Evolutionary conservation across 768 basidiomycete species (phyloP).

Genomic region (Phanerodontia chrysosporium): DNA sequence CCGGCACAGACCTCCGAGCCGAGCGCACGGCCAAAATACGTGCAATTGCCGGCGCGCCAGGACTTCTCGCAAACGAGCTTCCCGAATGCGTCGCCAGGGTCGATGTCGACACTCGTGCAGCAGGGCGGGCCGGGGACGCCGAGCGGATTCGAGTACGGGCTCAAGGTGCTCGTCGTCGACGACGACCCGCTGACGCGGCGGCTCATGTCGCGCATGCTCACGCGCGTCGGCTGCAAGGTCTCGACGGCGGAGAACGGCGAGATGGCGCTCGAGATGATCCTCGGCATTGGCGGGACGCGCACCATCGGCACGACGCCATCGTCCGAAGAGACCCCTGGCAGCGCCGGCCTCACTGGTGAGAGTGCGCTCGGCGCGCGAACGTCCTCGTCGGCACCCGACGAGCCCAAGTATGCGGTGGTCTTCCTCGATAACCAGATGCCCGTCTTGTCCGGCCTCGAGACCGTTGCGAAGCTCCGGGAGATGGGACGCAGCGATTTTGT

Average conservation of each 20-base stretch:
- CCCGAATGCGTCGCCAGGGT: not conserved
- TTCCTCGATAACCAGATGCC: slow-evolving; percentile 83
- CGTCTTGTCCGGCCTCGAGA: slow-evolving; percentile 70
- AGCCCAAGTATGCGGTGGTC: slow-evolving; percentile 36
- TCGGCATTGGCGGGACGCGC: slow-evolving; percentile 30
- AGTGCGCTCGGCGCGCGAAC: not conserved
- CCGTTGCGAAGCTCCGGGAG: slow-evolving; percentile 59
- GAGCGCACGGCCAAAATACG: slow-evolving; percentile 13
- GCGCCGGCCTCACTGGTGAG: slow-evolving; percentile 25
- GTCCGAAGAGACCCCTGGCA: slow-evolving; percentile 29
- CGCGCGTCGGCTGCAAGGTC: slow-evolving; percentile 74
- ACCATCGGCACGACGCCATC: slow-evolving; percentile 19
- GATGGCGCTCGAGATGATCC: slow-evolving; percentile 67
- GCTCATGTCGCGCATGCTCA: slow-evolving; percentile 75
- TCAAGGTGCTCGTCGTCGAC: slow-evolving; percentile 77
- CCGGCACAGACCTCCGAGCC: slow-evolving; percentile 11
- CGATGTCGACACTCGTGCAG: not conserved
- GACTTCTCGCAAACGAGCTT: slow-evolving; percentile 8
- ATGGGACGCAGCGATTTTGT: slow-evolving; percentile 70
- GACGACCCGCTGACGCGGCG: slow-evolving; percentile 78
- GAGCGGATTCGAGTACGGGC: slow-evolving; percentile 38
- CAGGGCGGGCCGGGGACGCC: not conserved
- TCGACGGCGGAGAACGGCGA: slow-evolving; percentile 82
- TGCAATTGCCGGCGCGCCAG: slow-evolving; percentile 20
- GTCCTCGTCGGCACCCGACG: slow-evolving; percentile 7